These are phyloP conservation scores for Mycena vitilis DNA, from an alignment of 768 basidiomycete genomes.

Conservation along the genomic window DNA sequence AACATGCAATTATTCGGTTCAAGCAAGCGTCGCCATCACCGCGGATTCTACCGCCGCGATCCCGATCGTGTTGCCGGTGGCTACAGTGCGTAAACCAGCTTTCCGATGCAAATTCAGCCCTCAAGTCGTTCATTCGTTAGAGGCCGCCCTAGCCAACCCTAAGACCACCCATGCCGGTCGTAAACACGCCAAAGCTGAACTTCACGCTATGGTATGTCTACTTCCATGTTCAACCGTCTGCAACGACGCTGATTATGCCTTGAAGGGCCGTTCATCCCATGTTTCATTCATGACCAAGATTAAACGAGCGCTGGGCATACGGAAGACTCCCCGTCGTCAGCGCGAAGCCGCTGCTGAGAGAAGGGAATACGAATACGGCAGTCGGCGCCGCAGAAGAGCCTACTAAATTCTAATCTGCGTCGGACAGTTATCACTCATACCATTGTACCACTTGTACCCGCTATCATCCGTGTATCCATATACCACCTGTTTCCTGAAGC, in stretches of 20 bases:
- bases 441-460: neutral
- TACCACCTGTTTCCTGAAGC: too few species aligned
- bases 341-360: conserved; percentile 9
- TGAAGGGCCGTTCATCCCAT: conserved; percentile 56
- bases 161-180: conserved; percentile 59
- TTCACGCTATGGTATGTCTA: conserved; percentile 61
- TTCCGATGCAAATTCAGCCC: neutral
- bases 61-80: conserved; percentile 60
- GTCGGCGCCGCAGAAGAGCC: conserved; percentile 12
- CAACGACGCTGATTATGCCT: neutral
- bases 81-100: conserved; percentile 52
- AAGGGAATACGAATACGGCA: conserved; percentile 1
- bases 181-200: conserved; percentile 58
- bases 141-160: conserved; percentile 63
- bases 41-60: conserved; percentile 51
- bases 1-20: conserved; percentile 38
- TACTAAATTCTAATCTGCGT: neutral
- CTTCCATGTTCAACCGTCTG: too few species aligned
- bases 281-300: conserved; percentile 64
- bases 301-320: conserved; percentile 64
- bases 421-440: neutral
- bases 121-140: conserved; percentile 37
- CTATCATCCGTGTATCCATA: neutral
- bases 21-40: conserved; percentile 30
- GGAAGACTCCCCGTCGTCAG: conserved; percentile 52